Evolutionary conservation across 148 eudicot genomes (phyloP), one percentile per base, ranked within the genome.

Genomic region (Fagopyrum homotropicum): DNA sequence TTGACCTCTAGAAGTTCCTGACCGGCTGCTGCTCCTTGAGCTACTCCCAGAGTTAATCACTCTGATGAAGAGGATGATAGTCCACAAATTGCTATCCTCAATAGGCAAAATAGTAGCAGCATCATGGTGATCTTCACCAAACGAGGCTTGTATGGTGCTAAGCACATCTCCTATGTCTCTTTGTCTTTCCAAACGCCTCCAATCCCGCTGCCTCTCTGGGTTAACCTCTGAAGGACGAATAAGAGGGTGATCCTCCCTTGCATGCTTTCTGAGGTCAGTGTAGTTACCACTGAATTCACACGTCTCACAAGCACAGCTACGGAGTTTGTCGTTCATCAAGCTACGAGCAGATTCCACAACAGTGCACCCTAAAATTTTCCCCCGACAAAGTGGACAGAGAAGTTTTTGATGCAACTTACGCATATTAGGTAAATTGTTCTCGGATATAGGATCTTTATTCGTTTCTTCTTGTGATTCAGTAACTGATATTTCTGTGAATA

Each of bases 351-450:
- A 77, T 22, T 92, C 91, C 11, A 87, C 92, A 19, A 95, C 93
- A 30, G 79, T 81, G 93, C 97, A 95, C 40, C 97, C 99, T 17
- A 81, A 84, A 47, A 95, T 77, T 26, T 74, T 75, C 9, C 97
- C 96, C 0, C 99, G 89, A 77, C 99, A 95, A 5, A 92, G 89
- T 76, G 99, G 99, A 79, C 99, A 95, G 9, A 84, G 76, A 47
- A 95, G 86, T 57, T 88, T 88, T 9, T 84, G 73, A 75, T 77
- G 79, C 50, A 73, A 79, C 59, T 79, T 85, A 60, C 79, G 85
- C 85, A 85, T 85, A 66, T 81, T 80, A 10, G 83, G 56, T 9
- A 83, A 75, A 56, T 80, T 45, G 45, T 82, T 89, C 14, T 72
- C 70, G 12, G 80, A 76, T 5, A 81, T 30, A 29, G 85, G 75